These are phyloP conservation scores for Bassia scoparia DNA, from an alignment of 148 eudicot species.

Conservation along the genomic window DNA sequence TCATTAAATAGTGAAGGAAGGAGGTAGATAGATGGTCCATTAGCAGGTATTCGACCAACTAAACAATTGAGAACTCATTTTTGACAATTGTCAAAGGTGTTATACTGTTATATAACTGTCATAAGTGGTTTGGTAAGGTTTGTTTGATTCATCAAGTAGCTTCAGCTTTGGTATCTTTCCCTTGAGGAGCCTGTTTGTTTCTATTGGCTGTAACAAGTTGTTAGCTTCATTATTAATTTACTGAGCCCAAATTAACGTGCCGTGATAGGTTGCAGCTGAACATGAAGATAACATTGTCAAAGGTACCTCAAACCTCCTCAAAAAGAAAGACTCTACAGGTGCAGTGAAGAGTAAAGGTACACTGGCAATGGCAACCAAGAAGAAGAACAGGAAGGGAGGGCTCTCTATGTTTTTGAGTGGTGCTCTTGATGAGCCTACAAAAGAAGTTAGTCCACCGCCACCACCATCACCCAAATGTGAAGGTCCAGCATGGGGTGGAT, in stretches of 20 bases:
- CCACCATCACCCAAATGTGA: slow-evolving; percentile 60
- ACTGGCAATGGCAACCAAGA: slow-evolving; percentile 45
- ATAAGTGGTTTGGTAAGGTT: neutral
- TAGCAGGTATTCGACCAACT: neutral
- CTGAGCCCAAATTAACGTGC: neutral
- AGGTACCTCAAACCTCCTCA: slow-evolving; percentile 22
- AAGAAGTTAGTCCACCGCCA: slow-evolving; percentile 38
- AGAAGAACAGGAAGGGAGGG: slow-evolving; percentile 89
- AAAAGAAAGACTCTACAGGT: slow-evolving; percentile 32
- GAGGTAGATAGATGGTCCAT: neutral
- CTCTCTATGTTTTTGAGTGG: slow-evolving; percentile 91
- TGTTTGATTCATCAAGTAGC: neutral
- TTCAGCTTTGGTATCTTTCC: neutral
- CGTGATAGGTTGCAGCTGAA: slow-evolving; percentile 38
- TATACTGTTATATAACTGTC: neutral
- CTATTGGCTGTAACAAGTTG: neutral
- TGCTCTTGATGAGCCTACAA: slow-evolving; percentile 62
- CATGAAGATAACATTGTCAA: slow-evolving; percentile 23
- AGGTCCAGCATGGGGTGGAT: slow-evolving; percentile 98
- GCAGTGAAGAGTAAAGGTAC: slow-evolving; percentile 29
- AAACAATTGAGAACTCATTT: neutral
- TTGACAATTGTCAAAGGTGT: too few species aligned
- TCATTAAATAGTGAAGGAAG: neutral
- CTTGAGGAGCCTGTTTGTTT: neutral
- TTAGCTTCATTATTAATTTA: neutral